A percentile compares a stretch with the other conserved stretches of the same genome.
Evolutionary conservation across 129 eudicot species (phyloP).

Genomic region (Tagetes erecta): DNA sequence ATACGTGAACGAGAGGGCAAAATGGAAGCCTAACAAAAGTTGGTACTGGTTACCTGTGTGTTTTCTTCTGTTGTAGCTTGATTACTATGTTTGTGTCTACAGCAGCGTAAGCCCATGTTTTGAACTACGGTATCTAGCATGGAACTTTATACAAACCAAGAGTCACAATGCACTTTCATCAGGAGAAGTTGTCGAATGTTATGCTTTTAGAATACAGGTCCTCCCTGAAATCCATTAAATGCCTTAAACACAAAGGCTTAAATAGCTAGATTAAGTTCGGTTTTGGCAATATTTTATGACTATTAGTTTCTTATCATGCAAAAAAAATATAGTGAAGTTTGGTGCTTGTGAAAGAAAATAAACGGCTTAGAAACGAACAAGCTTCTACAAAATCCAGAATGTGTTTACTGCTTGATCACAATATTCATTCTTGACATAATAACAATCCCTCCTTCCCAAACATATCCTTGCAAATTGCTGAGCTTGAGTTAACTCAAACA

Average conservation of each 20-base stretch:
- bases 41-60: conserved; percentile 51
- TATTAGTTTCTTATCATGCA: neutral
- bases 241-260: conserved; percentile 5
- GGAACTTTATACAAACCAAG: conserved; percentile 38
- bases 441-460: neutral
- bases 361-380: neutral
- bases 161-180: conserved; percentile 44
- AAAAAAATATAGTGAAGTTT: neutral
- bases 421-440: neutral
- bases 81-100: conserved; percentile 57
- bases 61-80: conserved; percentile 72
- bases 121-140: conserved; percentile 43
- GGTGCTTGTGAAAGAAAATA: neutral
- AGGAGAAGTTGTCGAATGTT: conserved; percentile 13
- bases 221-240: conserved; percentile 29
- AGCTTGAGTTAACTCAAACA: neutral
- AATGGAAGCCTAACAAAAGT: neutral
- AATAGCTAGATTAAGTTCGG: neutral
- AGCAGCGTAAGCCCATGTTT: conserved; percentile 82
- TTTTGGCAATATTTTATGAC: neutral
- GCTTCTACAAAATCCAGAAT: neutral
- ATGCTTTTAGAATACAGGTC: conserved; percentile 4
- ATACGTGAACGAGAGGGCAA: conserved; percentile 5
- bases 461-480: conserved; percentile 12
- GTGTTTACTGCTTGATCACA: neutral